These are phyloP conservation scores for Trichoderma simmonsii DNA, from an alignment of 2,329 filamentous ascomycete genomes.

Conservation along the genomic window DNA sequence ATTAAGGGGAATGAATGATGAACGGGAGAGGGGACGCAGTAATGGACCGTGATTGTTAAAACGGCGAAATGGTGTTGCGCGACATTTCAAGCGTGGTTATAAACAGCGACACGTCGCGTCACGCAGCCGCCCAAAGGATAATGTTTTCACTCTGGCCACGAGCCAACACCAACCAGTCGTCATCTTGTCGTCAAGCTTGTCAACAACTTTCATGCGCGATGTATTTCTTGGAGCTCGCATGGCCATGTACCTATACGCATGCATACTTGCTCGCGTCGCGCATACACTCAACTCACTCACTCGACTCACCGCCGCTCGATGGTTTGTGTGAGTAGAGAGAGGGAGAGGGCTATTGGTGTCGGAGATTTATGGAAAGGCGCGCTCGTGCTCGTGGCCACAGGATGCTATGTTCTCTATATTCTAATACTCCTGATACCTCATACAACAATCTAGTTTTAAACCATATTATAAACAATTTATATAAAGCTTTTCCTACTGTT, in stretches of 20 bases:
- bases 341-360: background rate
- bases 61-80: slow-evolving; percentile 21
- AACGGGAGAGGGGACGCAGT: slow-evolving; percentile 18
- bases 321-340: background rate
- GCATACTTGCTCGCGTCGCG: background rate
- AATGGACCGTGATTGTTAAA: slow-evolving; percentile 20
- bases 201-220: background rate
- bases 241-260: slow-evolving; percentile 12
- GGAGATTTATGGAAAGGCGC: slow-evolving; percentile 16
- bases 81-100: slow-evolving; percentile 17
- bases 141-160: slow-evolving; percentile 3
- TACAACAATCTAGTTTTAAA: slow-evolving; percentile 18
- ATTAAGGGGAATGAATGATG: background rate
- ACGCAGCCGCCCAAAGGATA: slow-evolving; percentile 12
- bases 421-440: slow-evolving; percentile 26
- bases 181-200: slow-evolving; percentile 15
- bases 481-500: slow-evolving; percentile 8
- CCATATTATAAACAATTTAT: slow-evolving; percentile 4
- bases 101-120: slow-evolving; percentile 15
- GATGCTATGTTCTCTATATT: slow-evolving; percentile 28
- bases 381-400: slow-evolving; percentile 22
- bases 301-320: background rate
- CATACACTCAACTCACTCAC: background rate
- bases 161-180: slow-evolving; percentile 13
- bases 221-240: slow-evolving; percentile 7